Evolutionary conservation across 148 eudicot species (phyloP), one percentile per base, ranked within the genome.

Genomic region (Selenicereus undatus): DNA sequence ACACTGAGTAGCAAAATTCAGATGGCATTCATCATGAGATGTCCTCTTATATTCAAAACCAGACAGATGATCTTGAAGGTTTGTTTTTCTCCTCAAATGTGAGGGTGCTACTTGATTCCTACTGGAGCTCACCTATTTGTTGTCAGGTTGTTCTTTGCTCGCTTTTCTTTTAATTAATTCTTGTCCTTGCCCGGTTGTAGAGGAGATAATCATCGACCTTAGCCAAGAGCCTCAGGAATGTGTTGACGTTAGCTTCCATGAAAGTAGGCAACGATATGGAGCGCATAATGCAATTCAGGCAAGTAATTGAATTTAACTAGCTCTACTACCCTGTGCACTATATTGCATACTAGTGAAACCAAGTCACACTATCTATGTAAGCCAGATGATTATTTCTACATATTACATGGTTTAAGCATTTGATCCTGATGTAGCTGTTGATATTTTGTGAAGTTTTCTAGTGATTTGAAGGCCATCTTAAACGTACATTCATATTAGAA

Each of bases 281-380:
- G 95, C 98, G 36, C 98, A 95, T 83, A 95, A 82, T 81, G 91
- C 95, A 62, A 93, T 91, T 83, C 97, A 93, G 98, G 98, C 76
- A 89, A 86, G 89, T 48, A 65, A 78, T 48, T 82, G 17, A 17
- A 62, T 2, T 18, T 27, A 17, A 29, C 51, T 73, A 45, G 11
- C 54, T 73, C 26, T 27, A 69, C 16, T 30, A 24, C 21, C 51
- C 30, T 18, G 21, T 82, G 62, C 76, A 68, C 32, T 51, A 29
- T 42, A 29, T 54, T 11, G 26, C 73, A 22, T 42, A 1, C 18
- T 27, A 45, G 5, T 10, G 11, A 45, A 45, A 45, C 11, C 50
- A 1, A 45, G 3, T 10, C 50, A 45, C 50, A 45, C 50, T 45
- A 10, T 7, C 69, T 6, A 24, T 78, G 4, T 26, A 48, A 78